Conservation (phyloP, 1,139 yeast species). For the Blastobotrys illinoisensis region DNA sequence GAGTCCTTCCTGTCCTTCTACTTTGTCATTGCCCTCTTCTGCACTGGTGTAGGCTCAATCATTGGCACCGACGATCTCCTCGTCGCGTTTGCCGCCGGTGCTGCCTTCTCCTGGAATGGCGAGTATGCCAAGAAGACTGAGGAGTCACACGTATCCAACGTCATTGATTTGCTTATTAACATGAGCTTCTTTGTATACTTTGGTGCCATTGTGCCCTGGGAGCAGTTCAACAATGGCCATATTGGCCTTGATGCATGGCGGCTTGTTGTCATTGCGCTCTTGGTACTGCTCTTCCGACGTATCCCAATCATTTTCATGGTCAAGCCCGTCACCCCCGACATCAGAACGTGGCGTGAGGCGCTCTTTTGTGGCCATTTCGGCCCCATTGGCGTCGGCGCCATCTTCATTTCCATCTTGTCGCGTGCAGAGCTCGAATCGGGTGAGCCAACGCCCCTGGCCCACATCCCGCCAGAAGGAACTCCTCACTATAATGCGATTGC, state of each 20-base stretch:
- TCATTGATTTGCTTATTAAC: constrained; percentile 67
- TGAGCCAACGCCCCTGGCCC: constrained; percentile 56
- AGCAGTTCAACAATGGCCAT: constrained; percentile 58
- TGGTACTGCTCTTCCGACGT: constrained; percentile 78
- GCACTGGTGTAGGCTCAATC: constrained; percentile 91
- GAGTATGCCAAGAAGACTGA: constrained; percentile 85
- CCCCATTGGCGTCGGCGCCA: constrained; percentile 97
- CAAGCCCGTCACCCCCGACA: constrained; percentile 84
- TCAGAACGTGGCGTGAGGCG: constrained; percentile 93
- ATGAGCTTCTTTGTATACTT: constrained; percentile 88
- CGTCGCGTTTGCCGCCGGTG: constrained; percentile 93
- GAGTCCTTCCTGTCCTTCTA: constrained; percentile 92
- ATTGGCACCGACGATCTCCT: constrained; percentile 89
- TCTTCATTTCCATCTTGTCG: constrained; percentile 83
- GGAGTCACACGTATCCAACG: constrained; percentile 89
- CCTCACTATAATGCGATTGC: constrained; percentile 68
- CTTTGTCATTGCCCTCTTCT: constrained; percentile 74
- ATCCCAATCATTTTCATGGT: constrained; percentile 79
- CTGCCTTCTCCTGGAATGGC: constrained; percentile 96
- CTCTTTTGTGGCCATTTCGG: constrained; percentile 96
- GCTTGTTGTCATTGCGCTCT: constrained; percentile 69
- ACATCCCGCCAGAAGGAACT: constrained; percentile 48
- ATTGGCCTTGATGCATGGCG: constrained; percentile 84
- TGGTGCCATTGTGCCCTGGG: constrained; percentile 95
- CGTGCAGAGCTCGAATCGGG: constrained; percentile 68